Evolutionary conservation across 257 asterid species (phyloP).

Genomic region (Solanum bulbocastanum): DNA sequence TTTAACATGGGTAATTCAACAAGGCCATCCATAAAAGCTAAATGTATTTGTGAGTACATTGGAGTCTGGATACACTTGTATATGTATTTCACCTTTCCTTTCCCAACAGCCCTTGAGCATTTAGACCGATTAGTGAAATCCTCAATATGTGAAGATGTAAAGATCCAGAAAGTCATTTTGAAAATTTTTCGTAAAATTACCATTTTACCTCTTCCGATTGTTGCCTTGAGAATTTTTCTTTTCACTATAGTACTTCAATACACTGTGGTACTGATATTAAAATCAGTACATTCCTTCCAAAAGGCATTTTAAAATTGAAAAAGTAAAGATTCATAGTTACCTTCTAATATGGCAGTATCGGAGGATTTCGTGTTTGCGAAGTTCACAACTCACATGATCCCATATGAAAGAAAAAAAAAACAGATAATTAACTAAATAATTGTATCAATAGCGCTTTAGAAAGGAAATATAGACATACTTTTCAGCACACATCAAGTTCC

Average conservation of each 20-base stretch:
- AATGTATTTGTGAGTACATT: conserved; percentile 21
- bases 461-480: not conserved
- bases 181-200: no score
- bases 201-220: no score
- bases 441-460: not conserved
- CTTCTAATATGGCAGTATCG: conserved; percentile 18
- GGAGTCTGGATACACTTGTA: conserved; percentile 40
- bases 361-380: conserved; percentile 76
- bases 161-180: no score
- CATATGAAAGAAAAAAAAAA: not conserved
- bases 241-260: not conserved
- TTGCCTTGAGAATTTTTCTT: not conserved
- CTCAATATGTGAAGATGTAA: conserved; percentile 44
- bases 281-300: not conserved
- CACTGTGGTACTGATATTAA: not conserved
- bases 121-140: conserved; percentile 71
- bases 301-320: not conserved
- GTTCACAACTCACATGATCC: not conserved
- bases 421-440: not conserved
- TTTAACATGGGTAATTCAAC: conserved; percentile 31
- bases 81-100: conserved; percentile 47
- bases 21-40: conserved; percentile 49
- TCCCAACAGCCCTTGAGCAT: conserved; percentile 82
- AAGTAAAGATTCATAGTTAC: not conserved
- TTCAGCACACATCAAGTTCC: not conserved